phyloP scores from a whole-genome alignment of 345 rosid genomes.

The Raphanus raphanistrum region DNA sequence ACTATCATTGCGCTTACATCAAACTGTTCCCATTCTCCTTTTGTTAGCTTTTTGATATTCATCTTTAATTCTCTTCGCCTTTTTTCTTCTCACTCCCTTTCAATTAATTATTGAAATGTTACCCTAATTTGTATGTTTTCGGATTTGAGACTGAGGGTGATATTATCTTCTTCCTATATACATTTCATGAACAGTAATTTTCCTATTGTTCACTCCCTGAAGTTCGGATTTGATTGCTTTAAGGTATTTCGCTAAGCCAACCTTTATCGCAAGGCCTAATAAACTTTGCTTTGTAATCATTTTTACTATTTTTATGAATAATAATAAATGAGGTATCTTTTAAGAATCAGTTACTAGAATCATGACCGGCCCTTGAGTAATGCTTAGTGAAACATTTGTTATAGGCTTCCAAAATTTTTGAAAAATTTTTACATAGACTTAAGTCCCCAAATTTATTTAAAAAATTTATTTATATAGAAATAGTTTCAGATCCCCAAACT shows the following conservation, averaged over 20 bases:
- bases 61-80: constrained; percentile 22
- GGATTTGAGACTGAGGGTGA: background rate
- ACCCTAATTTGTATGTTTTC: background rate
- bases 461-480: too few species aligned
- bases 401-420: too few species aligned
- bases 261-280: background rate
- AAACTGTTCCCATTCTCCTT: constrained; percentile 36
- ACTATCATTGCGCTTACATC: constrained; percentile 39
- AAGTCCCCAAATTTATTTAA: too few species aligned
- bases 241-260: constrained; percentile 5
- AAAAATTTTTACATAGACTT: too few species aligned
- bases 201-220: background rate
- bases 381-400: too few species aligned
- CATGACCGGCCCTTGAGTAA: too few species aligned
- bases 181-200: background rate
- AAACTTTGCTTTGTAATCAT: background rate
- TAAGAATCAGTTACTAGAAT: background rate
- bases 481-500: too few species aligned
- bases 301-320: background rate
- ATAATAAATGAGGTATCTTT: background rate
- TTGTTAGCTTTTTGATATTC: constrained; percentile 28
- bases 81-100: constrained; percentile 7
- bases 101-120: constrained; percentile 17
- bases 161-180: background rate
- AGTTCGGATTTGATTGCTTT: background rate